Base-by-base conservation (phyloP, 2,329 filamentous ascomycete species). In the Xylariaceae sp. region DNA sequence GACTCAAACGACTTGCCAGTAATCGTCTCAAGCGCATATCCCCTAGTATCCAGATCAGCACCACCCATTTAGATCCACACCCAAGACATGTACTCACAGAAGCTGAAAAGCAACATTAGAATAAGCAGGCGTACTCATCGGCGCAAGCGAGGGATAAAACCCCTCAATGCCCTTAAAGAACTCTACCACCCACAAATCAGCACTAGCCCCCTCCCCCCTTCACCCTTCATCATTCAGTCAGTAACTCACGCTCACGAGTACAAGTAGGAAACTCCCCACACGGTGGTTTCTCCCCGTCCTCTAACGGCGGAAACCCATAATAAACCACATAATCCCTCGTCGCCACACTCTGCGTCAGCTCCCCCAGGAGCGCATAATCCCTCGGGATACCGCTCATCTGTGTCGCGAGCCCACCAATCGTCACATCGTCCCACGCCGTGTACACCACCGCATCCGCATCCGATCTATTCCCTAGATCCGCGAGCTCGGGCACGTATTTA, bases 1-100 rank as follows among this genome's bases (percentile, higher is more conserved):
- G 66, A 56, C 14, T 62, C 53, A 36, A 68, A 74, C 0, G 60
- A 54, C 39, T 68, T 64, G 2, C 66, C 65, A 0, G 68, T 70
- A 6, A 76, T 69, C 4, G 57, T 56, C 60, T 66, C 57, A 68
- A 73, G 35, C 67, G 60, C 22, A 62, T 70, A 60, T 66, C 71
- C 39, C 54, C 71, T 42, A 70, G 7, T 49, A 3, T 69, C 53
- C 43, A 63, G 63, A 36, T 66, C 72, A 1, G 44, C 39, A 46
- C 33, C 39, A 19, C 17, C n/a, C 3, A n/a, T n/a, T n/a, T n/a
- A n/a, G n/a, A n/a, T 6, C 6, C n/a, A 40, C 18, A 36, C 11
- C 1, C 58, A 57, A 0, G 64, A 62, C 0, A 60, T 66, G 39
- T 64, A 61, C 48, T 59, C 49, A 64, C 62, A 64, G 56, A 10